A percentile compares a stretch with the other conserved stretches of the same genome.
Evolutionary conservation across 163 green algal genomes (phyloP).

Genomic region (Coccomyxa subellipsoidea): DNA sequence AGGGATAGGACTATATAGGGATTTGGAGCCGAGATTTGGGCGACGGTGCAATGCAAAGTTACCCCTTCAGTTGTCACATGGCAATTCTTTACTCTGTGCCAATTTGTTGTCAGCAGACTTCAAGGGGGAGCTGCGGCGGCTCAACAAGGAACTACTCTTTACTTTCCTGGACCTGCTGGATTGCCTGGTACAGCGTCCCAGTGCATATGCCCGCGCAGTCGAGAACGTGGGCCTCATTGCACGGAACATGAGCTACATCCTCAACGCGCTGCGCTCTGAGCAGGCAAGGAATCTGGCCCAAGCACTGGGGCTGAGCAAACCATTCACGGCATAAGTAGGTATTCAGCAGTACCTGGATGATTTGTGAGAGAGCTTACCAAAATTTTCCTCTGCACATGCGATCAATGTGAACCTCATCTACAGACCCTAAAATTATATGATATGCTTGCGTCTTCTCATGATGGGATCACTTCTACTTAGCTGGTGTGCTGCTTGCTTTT

Average conservation of each 20-base stretch:
- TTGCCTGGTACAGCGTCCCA: constrained; percentile 35
- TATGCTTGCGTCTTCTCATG: too few relatives aligned
- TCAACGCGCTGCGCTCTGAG: constrained; percentile 40
- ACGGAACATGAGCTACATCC: constrained; percentile 53
- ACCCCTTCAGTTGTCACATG: not conserved
- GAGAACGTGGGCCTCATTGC: constrained; percentile 39
- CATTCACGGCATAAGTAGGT: too few relatives aligned
- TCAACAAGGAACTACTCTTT: constrained; percentile 52
- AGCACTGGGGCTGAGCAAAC: too few relatives aligned
- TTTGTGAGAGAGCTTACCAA: not conserved
- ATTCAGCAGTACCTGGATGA: not conserved
- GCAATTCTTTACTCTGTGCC: not conserved
- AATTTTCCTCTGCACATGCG: too few relatives aligned
- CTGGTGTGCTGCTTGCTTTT: too few relatives aligned
- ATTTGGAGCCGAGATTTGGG: too few relatives aligned
- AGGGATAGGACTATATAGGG: not conserved
- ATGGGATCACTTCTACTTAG: too few relatives aligned
- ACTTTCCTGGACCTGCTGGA: constrained; percentile 42
- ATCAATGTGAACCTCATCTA: too few relatives aligned
- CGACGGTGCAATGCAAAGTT: too few relatives aligned
- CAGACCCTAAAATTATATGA: too few relatives aligned
- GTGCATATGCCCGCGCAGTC: constrained; percentile 28
- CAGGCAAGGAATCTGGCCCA: constrained; percentile 22
- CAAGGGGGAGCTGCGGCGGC: constrained; percentile 29
- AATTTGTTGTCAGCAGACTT: constrained; percentile 31